Evolutionary conservation across 2,329 filamentous ascomycete genomes (phyloP).

Genomic region (Cryphonectria radicalis): DNA sequence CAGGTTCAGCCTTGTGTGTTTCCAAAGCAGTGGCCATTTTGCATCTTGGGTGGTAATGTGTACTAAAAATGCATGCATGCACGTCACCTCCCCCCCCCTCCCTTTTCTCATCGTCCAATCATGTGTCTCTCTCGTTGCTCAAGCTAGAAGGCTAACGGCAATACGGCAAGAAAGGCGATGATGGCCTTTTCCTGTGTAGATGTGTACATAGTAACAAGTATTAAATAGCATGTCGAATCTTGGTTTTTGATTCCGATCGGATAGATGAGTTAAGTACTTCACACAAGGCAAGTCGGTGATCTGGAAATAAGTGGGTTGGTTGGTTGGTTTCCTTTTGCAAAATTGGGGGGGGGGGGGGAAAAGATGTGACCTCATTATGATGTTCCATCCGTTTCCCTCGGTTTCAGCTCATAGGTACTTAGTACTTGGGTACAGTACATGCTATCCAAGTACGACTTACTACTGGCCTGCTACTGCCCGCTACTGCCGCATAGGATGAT

Average conservation of each 20-base stretch:
- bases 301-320: neutral
- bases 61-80: neutral
- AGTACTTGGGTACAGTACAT: no score
- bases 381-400: neutral
- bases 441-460: neutral
- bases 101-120: neutral
- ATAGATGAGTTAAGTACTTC: neutral
- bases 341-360: neutral
- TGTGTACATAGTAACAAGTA: neutral
- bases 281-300: neutral
- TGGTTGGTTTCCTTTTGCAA: neutral
- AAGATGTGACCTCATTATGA: slow-evolving; percentile 1
- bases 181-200: neutral
- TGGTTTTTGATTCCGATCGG: neutral
- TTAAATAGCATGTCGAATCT: neutral
- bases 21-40: neutral
- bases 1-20: neutral
- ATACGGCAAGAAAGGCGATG: neutral
- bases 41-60: neutral
- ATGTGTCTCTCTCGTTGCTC: neutral
- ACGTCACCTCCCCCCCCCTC: neutral
- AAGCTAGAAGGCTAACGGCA: neutral
- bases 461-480: neutral
- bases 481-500: neutral
- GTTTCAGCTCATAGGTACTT: neutral